Evolutionary conservation across 2,329 filamentous ascomycete species (phyloP).

Genomic region (Fusarium brevicatenulatum): DNA sequence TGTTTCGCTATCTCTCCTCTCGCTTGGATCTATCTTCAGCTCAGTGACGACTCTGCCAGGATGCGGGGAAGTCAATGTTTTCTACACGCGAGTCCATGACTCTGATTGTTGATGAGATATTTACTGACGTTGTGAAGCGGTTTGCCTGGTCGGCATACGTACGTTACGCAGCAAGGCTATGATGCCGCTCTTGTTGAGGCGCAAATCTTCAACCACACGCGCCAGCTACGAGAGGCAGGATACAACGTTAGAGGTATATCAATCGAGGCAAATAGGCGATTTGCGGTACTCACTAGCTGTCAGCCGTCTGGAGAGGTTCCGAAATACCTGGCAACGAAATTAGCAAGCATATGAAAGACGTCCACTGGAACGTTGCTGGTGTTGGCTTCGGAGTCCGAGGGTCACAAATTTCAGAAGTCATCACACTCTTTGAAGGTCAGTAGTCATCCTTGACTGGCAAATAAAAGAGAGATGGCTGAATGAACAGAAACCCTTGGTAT

Average conservation of each 20-base stretch:
- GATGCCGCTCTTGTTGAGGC: neutral
- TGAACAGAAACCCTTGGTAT: neutral
- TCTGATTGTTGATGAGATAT: accelerated
- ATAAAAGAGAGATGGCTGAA: accelerated
- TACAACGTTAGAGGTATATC: neutral
- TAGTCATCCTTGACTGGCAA: accelerated
- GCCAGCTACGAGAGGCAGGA: neutral
- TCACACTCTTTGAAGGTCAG: conserved; percentile 2
- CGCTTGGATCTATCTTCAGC: neutral
- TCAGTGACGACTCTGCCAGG: neutral
- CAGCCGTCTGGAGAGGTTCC: conserved; percentile 14
- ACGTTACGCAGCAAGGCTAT: conserved; percentile 11
- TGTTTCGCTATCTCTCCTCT: neutral
- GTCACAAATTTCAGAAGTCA: neutral
- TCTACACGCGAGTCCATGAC: neutral
- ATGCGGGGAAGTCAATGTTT: conserved; percentile 7
- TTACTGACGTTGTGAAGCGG: neutral
- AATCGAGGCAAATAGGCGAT: accelerated
- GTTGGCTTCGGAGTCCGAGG: conserved; percentile 11
- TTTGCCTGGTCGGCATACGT: neutral
- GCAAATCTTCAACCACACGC: conserved; percentile 18
- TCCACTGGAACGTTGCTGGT: conserved; percentile 1
- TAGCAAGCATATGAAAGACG: neutral
- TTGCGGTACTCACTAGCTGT: no score
- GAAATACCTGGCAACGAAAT: neutral